Conservation (phyloP, 1,284 basidiomycete species). For the Polyporus tsugae region DNA sequence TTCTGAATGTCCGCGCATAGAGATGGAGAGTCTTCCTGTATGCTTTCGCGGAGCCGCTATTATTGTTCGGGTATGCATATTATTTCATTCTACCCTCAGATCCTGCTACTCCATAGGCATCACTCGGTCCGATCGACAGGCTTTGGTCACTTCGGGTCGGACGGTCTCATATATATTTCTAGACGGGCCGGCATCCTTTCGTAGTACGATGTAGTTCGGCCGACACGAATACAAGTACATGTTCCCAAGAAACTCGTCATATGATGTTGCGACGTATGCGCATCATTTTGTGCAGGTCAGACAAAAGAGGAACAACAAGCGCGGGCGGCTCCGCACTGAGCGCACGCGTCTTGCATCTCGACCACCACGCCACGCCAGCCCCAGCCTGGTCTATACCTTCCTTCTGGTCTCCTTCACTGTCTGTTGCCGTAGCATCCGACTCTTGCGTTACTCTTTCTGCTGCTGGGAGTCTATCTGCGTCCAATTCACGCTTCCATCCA, state of each 20-base stretch:
- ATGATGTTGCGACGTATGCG: neutral
- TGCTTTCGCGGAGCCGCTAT: constrained; percentile 19
- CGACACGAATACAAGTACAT: constrained; percentile 23
- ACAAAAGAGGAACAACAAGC: constrained; percentile 21
- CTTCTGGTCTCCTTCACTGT: constrained; percentile 12
- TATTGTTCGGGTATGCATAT: constrained; percentile 25
- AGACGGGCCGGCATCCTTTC: constrained; percentile 32
- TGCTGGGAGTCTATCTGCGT: neutral
- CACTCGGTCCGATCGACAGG: constrained; percentile 20
- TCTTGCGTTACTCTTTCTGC: constrained; percentile 1
- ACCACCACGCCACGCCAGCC: constrained; percentile 30
- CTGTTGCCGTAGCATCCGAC: constrained; percentile 15
- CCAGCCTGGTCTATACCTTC: constrained; percentile 19
- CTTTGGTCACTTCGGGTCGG: constrained; percentile 27
- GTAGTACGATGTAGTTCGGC: constrained; percentile 28
- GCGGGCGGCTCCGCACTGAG: constrained; percentile 30
- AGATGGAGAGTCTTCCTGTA: constrained; percentile 28
- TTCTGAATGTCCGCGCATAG: constrained; percentile 25
- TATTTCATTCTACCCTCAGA: constrained; percentile 17
- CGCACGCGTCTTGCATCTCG: constrained; percentile 29
- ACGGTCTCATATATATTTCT: constrained; percentile 36
- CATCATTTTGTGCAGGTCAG: neutral
- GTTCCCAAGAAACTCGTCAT: neutral
- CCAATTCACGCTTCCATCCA: constrained; percentile 14
- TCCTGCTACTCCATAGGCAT: constrained; percentile 24